Evolutionary conservation across 768 basidiomycete genomes (phyloP), one percentile per base, ranked within the genome.

Genomic region (Termitomyces eurrhizus): DNA sequence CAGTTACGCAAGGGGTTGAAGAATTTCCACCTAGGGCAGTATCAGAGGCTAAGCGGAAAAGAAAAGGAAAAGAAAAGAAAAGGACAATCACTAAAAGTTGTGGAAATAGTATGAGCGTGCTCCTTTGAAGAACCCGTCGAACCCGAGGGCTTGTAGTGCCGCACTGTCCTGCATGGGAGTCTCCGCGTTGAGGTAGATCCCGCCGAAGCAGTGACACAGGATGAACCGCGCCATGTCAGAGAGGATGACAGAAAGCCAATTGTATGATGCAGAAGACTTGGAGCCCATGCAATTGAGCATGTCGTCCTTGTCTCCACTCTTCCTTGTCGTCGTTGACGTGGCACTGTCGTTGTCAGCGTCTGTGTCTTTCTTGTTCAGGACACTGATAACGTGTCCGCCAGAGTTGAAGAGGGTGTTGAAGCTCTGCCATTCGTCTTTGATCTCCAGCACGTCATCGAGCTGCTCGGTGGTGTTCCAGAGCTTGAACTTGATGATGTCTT

Each of bases 381-480:
- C 80, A 54, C 78, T 84, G 66, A 93, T 88, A 65, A 91, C 83
- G 58, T 86, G 83, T 9, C 92, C 92, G 9, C 90, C 90, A 9
- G 89, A 90, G 69, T 96, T 97, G 82, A 97, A 96, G 55, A 96
- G 77, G 24, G 81, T 85, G 62, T 82, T 78, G 69, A 93, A 78
- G 2, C 73, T 77, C 44, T 93, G 78, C 95, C 95, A 97, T 64
- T 94, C 93, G 60, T 93, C 85, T 70, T 87, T 87, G 60, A 96
- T 82, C 72, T 98, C 95, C 2, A 87, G 81, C 0, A 95, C 78
- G 9, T 86, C 89, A 68, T 97, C 94, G 18, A 98, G 81, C 72
- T 95, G 94, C 68, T 97, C 94, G 0, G 95, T 97, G 13, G 95
- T 96, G 70, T 98, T 97, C 95, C 95, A 98, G 66, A 95, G 76